These are phyloP conservation scores for Penicillium brevicompactum DNA, from an alignment of 2,329 filamentous ascomycete species.

Conservation along the genomic window DNA sequence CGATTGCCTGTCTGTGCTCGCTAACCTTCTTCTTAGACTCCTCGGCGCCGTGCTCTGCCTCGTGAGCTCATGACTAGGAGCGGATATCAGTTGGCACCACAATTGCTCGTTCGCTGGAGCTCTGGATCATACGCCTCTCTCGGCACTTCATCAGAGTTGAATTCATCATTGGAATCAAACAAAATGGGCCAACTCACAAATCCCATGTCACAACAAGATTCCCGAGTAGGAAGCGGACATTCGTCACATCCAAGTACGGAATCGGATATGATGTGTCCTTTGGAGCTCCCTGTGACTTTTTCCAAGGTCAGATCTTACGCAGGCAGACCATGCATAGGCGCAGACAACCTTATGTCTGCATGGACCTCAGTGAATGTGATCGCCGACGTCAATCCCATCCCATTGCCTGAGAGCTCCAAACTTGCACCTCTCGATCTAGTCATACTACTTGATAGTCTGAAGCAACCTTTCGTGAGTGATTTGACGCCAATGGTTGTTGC, in stretches of 20 bases:
- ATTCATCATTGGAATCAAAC: not conserved
- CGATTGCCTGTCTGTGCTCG: not conserved
- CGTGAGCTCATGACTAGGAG: not conserved
- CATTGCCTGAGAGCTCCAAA: slow-evolving; percentile 13
- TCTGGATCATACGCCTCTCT: slow-evolving; percentile 23
- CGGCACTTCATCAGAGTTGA: slow-evolving; percentile 2
- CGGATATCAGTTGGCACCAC: slow-evolving; percentile 8
- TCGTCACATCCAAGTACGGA: not conserved
- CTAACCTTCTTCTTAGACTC: slow-evolving; percentile 15
- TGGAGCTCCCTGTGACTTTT: slow-evolving; percentile 24
- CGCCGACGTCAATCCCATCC: slow-evolving; percentile 27
- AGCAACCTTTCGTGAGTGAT: slow-evolving; percentile 16
- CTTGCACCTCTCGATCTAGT: slow-evolving; percentile 37
- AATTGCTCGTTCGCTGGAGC: slow-evolving; percentile 24
- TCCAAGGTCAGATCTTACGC: slow-evolving; percentile 20
- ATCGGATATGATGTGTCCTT: slow-evolving; percentile 10
- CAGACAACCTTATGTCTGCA: slow-evolving; percentile 13
- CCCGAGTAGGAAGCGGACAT: not conserved
- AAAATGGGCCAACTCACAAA: not conserved
- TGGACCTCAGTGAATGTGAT: slow-evolving; percentile 29
- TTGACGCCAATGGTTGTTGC: slow-evolving; percentile 25
- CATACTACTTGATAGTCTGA: slow-evolving; percentile 38
- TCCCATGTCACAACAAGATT: not conserved
- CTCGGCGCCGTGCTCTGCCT: not conserved
- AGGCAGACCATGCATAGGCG: slow-evolving; percentile 13